These are phyloP conservation scores for Lyophyllum atratum DNA, from an alignment of 768 basidiomycete genomes.

Conservation along the genomic window DNA sequence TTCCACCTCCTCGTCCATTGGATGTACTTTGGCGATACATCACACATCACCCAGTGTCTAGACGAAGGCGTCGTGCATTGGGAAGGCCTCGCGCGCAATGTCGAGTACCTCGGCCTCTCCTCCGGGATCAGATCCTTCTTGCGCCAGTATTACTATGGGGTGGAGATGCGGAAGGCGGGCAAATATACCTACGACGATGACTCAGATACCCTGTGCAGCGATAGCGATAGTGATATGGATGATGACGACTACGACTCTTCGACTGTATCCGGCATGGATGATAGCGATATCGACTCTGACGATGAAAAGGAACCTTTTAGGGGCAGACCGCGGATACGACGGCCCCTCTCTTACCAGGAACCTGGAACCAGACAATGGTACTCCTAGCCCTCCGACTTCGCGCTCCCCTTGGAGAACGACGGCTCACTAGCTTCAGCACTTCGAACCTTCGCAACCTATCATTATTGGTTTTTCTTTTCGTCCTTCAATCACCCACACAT, in stretches of 20 bases:
- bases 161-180: background rate
- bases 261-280: conserved; percentile 7
- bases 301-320: conserved; percentile 40
- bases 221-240: conserved; percentile 23
- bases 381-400: conserved; percentile 2
- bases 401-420: background rate
- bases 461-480: conserved; percentile 18
- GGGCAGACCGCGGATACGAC: conserved; percentile 41
- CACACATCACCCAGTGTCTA: conserved; percentile 67
- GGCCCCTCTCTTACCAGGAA: conserved; percentile 38
- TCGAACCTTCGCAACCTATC: conserved; percentile 17
- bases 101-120: conserved; percentile 82
- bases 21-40: conserved; percentile 79
- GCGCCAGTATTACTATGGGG: conserved; percentile 60
- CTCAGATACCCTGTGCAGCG: conserved; percentile 34
- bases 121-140: conserved; percentile 78
- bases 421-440: background rate
- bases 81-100: conserved; percentile 88
- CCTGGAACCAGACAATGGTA: conserved; percentile 23
- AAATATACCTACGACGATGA: conserved; percentile 25
- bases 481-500: conserved; percentile 5
- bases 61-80: conserved; percentile 67
- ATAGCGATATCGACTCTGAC: conserved; percentile 21
- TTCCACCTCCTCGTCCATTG: conserved; percentile 75
- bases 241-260: conserved; percentile 26